These are phyloP conservation scores for Protostelium mycophagum DNA, from an alignment of 78 protist species.

Conservation along the genomic window DNA sequence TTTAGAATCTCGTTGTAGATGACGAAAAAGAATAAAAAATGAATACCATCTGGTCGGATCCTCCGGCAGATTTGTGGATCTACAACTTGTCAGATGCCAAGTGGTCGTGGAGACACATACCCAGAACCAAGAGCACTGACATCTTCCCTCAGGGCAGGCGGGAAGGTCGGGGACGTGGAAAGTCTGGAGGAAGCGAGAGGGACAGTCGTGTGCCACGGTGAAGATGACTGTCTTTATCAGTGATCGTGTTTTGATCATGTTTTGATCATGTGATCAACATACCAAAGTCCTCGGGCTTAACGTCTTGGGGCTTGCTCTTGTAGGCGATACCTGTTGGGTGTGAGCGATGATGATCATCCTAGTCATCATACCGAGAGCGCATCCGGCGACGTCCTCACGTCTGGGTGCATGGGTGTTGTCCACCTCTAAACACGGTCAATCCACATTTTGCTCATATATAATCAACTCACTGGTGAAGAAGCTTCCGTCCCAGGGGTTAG, in stretches of 20 bases:
- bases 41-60: not conserved
- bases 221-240: not conserved
- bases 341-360: too few relatives aligned
- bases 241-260: not conserved
- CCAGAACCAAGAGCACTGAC: not conserved
- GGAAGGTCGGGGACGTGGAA: not conserved
- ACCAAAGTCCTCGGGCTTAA: not conserved
- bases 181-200: not conserved
- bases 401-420: not conserved
- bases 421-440: not conserved
- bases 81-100: too few relatives aligned
- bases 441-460: not conserved
- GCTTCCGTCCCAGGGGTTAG: not conserved
- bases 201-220: not conserved
- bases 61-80: not conserved
- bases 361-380: too few relatives aligned
- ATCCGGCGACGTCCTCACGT: not conserved
- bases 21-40: not conserved
- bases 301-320: not conserved
- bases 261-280: not conserved
- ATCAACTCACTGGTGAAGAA: not conserved
- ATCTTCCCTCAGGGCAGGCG: not conserved
- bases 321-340: constrained; percentile 1
- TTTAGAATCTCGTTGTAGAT: not conserved
- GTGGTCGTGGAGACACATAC: too few relatives aligned